These are phyloP conservation scores for Calonectria leucothoes DNA, from an alignment of 2,329 filamentous ascomycete species.

Conservation along the genomic window DNA sequence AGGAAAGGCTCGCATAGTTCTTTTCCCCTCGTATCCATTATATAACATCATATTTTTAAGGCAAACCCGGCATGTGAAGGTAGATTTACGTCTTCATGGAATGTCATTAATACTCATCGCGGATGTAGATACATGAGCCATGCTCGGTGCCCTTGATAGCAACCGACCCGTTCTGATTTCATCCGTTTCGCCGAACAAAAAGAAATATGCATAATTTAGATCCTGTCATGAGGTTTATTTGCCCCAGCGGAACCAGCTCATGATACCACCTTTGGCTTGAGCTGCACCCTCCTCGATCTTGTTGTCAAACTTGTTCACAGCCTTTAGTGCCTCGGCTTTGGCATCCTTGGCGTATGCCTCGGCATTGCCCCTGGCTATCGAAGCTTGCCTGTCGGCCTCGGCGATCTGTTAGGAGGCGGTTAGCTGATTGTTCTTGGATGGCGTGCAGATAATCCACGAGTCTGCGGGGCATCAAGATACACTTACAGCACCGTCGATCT, in stretches of 20 bases:
- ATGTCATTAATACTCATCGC: conserved; percentile 11
- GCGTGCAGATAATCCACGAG: not conserved
- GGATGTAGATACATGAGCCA: conserved; percentile 11
- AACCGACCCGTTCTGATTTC: not conserved
- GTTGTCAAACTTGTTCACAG: conserved; percentile 85
- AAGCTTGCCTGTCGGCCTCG: conserved; percentile 72
- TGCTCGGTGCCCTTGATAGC: conserved; percentile 8
- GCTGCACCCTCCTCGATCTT: conserved; percentile 82
- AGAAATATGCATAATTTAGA: not conserved
- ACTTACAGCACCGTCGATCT: conserved; percentile 77
- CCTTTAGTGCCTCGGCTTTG: conserved; percentile 73
- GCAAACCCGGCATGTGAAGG: not conserved
- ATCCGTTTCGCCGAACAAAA: not conserved
- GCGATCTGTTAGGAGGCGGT: conserved; percentile 45
- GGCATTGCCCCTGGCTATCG: conserved; percentile 70
- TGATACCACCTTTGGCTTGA: conserved; percentile 86
- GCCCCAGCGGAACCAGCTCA: conserved; percentile 83
- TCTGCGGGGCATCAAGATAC: not conserved
- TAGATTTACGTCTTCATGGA: not conserved
- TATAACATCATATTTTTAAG: not conserved
- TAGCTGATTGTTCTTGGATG: conserved; percentile 7
- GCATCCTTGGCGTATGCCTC: conserved; percentile 71
- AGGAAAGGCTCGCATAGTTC: no score
- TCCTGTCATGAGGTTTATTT: conserved; percentile 40
- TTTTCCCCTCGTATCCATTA: not conserved